Base-by-base conservation (phyloP, 768 basidiomycete genomes). In the Tricholoma sp. region DNA sequence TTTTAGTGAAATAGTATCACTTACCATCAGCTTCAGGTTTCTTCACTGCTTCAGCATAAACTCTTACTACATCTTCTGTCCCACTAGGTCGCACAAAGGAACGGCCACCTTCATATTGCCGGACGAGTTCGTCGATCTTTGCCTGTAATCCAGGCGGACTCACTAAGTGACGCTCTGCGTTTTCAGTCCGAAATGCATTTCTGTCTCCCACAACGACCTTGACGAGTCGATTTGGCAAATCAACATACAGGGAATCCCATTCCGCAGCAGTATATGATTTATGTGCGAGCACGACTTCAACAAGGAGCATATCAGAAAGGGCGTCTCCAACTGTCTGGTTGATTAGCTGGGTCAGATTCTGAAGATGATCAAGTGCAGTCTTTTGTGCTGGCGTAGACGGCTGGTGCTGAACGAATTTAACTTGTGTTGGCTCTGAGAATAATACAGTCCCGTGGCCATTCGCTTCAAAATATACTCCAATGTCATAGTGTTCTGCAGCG, bases 391-490 rank as follows among this genome's bases (percentile, higher is more conserved):
- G 86, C 2, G 91, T 91, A 39, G 84, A 81, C 2, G 96, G 88
- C 61, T 89, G 76, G 65, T 91, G 76, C 20, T 74, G 71, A 31
- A 74, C 64, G 39, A 99, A 76, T 45, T 70, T 80, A 20, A 82
- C 75, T 55, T 87, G 79, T 3, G 93, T 89, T 17, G 80, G 69
- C 6, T 79, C 81, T 11, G 97, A 98, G 75, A 99, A 98, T 54
- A 98, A 72, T 48, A 98, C 93, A 2, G 97, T 99, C 32, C 97
- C 97, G 64, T 99, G 97, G 2, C 97, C 97, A 68, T 99, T 99
- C 33, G 97, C 97, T 71, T 99, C 97, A 65, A 99, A 99, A 74
- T 99, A 99, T 45, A 99, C 92, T n/a, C 97, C 97, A 54, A 99
- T 81, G 67, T 93, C 83, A 71, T 88, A 98, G 64, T 86, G 83